Evolutionary conservation across 148 eudicot species (phyloP), one percentile per base, ranked within the genome.

Genomic region (Spergularia bocconei): DNA sequence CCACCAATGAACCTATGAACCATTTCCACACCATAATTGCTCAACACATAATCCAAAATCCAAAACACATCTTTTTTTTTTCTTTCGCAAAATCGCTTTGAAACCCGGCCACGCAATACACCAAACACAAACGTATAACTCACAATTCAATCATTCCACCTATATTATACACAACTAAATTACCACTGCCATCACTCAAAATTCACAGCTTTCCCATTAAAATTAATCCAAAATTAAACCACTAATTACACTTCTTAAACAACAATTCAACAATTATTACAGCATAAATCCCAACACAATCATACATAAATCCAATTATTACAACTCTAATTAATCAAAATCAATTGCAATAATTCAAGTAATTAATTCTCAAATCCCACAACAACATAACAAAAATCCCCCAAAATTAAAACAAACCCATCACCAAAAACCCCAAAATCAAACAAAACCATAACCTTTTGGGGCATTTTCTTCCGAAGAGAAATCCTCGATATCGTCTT

Each of bases 401-500:
- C 15, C 13, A 59, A 60, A 39, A n/a, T 13, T 6, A 44, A 39
- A 44, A 44, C 10, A 25, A 56, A 71, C 72, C 14, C 52, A 58
- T 1, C 1, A 50, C 39, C 70, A 8, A 51, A 4, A 41, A 15
- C 10, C 5, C 17, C 25, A 51, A 6, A 33, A 58, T 55, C 21
- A 29, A 69, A 41, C 13, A 41, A 80, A 74, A 69, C 74, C 74
- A 86, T 62, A 75, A 82, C 91, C 90, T 74, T 15, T 60, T 15
- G 3, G 56, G 47, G 44, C 68, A 72, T 79, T 77, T 63, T 89
- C 96, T 25, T 88, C 83, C 0, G 87, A 82, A 59, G 97, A 91
- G 62, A 93, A 93, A 20, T 87, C 97, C 77, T 93, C 97, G 66
- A 93, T 93, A 39, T 93, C 98, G 66, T 93, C 98, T 51, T 82